These are phyloP conservation scores for Pyrenochaeta sp. DNA, from an alignment of 2,329 filamentous ascomycete species.

Conservation along the genomic window DNA sequence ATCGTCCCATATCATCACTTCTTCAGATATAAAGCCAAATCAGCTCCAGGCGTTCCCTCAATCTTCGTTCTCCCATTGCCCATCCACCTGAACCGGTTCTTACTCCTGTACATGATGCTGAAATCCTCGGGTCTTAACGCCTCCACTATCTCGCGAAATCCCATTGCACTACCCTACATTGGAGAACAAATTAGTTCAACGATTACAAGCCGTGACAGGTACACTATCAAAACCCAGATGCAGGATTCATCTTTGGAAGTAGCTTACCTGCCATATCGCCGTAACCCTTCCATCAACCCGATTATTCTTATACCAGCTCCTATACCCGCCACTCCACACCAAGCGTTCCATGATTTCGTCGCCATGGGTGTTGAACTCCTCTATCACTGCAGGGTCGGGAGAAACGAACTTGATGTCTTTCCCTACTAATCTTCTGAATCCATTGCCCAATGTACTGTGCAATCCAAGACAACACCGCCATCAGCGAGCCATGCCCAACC, in stretches of 20 bases:
- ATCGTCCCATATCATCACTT: neutral
- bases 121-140: neutral
- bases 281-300: neutral
- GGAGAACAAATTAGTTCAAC: too few relatives aligned
- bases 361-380: neutral
- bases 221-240: too few relatives aligned
- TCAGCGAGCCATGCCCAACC: constrained; percentile 2
- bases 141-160: neutral
- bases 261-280: neutral
- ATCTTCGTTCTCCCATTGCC: neutral
- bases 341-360: constrained; percentile 9
- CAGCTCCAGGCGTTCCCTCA: neutral
- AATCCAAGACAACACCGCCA: constrained; percentile 4
- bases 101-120: neutral
- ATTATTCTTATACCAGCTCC: constrained; percentile 18
- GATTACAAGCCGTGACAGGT: too few relatives aligned
- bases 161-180: neutral
- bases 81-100: neutral
- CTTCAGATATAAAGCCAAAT: neutral
- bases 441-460: constrained; percentile 7
- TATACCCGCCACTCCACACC: constrained; percentile 14
- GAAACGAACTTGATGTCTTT: constrained; percentile 11
- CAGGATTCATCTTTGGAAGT: too few relatives aligned
- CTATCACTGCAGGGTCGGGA: neutral
- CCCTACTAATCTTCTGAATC: constrained; percentile 11